Evolutionary conservation across 495 filamentous ascomycete genomes (phyloP).

Genomic region (Aspergillus homomorphus): DNA sequence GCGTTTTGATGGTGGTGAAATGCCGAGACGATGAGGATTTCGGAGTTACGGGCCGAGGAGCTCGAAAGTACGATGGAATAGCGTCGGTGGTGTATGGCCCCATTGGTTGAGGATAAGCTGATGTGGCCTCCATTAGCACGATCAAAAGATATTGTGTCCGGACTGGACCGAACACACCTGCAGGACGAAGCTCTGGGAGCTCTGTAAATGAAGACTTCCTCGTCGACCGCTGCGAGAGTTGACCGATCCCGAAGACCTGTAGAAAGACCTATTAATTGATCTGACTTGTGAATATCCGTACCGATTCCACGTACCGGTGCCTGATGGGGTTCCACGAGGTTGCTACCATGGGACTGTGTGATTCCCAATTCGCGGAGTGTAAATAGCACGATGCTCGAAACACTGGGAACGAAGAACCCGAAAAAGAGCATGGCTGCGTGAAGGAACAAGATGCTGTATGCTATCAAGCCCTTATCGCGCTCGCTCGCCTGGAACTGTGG

Average conservation of each 20-base stretch:
- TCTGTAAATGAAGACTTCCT: slow-evolving; percentile 11
- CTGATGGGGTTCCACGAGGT: background rate
- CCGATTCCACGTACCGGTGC: slow-evolving; percentile 4
- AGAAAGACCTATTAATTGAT: background rate
- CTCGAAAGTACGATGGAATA: slow-evolving; percentile 7
- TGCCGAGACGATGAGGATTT: background rate
- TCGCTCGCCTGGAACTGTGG: slow-evolving; percentile 2
- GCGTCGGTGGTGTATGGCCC: background rate
- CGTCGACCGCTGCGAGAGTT: slow-evolving; percentile 16
- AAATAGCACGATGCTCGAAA: background rate
- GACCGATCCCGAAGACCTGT: slow-evolving; percentile 16
- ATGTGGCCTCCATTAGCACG: background rate
- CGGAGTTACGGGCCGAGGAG: background rate
- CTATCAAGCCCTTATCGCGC: slow-evolving; percentile 3
- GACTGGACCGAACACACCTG: background rate
- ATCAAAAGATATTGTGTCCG: background rate
- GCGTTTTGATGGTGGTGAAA: background rate
- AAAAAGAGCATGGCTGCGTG: slow-evolving; percentile 4
- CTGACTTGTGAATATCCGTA: background rate
- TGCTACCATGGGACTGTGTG: background rate
- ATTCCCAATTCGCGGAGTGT: background rate
- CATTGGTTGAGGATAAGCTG: background rate
- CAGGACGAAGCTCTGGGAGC: slow-evolving; percentile 13
- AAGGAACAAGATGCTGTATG: slow-evolving; percentile 12
- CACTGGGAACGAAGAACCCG: slow-evolving; percentile 3